Evolutionary conservation across 441 rosid genomes (phyloP), one percentile per base, ranked within the genome.

Genomic region (Populus hybrid): DNA sequence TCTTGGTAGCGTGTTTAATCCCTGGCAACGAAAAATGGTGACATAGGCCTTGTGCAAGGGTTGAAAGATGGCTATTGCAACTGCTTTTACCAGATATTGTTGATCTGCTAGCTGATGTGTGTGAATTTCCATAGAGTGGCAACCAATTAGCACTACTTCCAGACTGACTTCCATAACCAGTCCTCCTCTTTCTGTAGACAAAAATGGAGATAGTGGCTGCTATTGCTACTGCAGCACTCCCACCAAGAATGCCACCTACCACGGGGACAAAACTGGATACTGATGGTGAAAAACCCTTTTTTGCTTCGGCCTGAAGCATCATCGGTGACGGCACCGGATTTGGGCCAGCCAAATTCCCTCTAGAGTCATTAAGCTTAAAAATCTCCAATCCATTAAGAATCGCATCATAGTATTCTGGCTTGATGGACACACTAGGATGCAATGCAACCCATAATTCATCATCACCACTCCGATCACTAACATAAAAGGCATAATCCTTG

Each of bases 1-100:
- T 86, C 67, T 83, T 89, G 0, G 98, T 93, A 3, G 93, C 94
- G 0, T 83, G 86, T 75, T 77, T 90, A 50, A 93, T 92, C 82
- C 92, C 97, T 2, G 83, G 30, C 24, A 89, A 50, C 0, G 92
- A 86, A 79, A 93, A 93, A 53, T 90, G 94, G 16, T 94, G 89
- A 74, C 94, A 90, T 8, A 90, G 89, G 8, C 94, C 91, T 77
- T 89, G 92, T 8, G 93, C 92, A 57, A 92, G 83, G 5, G 89
- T 78, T 0, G 93, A 89, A 71, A 90, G 82, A 68, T 92, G 89
- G 79, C 88, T 84, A 23, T 87, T 81, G 11, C 93, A 90, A 79
- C 84, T 88, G 75, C 95, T 92, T 79, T 92, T 95, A 6, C 96
- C 92, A 42, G 98, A 89, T 72, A 85, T 87, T 10, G 97, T 94